These are phyloP conservation scores for Aristolochia fimbriata DNA, from an alignment of 164 flowering plant species.

Conservation along the genomic window DNA sequence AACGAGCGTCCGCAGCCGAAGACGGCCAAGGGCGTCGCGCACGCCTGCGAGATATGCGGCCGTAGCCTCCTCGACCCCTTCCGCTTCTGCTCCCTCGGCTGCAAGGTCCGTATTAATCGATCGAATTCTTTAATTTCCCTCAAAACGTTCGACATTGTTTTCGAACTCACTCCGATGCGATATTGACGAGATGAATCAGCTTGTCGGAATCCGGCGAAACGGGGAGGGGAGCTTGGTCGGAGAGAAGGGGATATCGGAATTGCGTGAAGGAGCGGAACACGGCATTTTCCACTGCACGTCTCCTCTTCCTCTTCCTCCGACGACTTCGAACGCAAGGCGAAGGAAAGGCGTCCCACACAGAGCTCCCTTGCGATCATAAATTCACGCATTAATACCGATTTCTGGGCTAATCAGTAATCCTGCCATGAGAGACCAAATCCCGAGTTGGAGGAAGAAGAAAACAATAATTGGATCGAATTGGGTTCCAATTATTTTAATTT, in stretches of 20 bases:
- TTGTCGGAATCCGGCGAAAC: slow-evolving; percentile 3
- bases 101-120: slow-evolving; percentile 47
- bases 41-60: slow-evolving; percentile 70
- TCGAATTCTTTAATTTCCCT: neutral
- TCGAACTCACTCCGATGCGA: neutral
- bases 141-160: too few relatives aligned
- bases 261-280: slow-evolving; percentile 5
- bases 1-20: slow-evolving; percentile 92
- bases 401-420: neutral
- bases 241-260: neutral
- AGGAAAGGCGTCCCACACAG: slow-evolving; percentile 6
- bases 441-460: neutral
- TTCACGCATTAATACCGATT: neutral
- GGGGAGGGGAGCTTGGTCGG: neutral
- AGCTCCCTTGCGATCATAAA: slow-evolving; percentile 3
- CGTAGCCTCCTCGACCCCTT: slow-evolving; percentile 75
- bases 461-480: neutral
- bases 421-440: neutral
- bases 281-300: slow-evolving; percentile 1
- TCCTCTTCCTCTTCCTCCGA: neutral
- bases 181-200: neutral
- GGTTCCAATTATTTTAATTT: neutral
- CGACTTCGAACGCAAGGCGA: slow-evolving; percentile 1
- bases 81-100: slow-evolving; percentile 88
- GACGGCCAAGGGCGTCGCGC: slow-evolving; percentile 55